Conservation (phyloP, 1,139 yeast genomes). For the Arxiozyma slooffiae region DNA sequence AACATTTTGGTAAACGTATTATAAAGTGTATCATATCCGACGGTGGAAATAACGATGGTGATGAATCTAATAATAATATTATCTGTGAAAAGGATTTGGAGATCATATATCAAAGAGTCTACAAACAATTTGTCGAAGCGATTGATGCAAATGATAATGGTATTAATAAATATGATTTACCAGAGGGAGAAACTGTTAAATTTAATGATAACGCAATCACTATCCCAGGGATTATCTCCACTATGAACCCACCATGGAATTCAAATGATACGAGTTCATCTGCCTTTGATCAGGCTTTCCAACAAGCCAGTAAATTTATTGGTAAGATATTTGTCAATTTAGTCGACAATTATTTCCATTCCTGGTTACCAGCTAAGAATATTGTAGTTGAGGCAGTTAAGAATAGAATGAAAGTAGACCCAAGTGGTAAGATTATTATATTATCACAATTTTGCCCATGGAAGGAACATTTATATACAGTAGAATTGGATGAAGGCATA, state of each 20-base stretch:
- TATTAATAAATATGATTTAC: conserved; percentile 56
- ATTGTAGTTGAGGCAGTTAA: conserved; percentile 64
- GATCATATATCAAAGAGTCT: conserved; percentile 60
- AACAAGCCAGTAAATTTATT: conserved; percentile 68
- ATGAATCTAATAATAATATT: conserved; percentile 30
- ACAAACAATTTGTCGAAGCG: conserved; percentile 79
- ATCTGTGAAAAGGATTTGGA: conserved; percentile 40
- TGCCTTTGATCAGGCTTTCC: conserved; percentile 57
- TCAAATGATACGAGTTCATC: conserved; percentile 47
- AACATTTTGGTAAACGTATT: conserved; percentile 83
- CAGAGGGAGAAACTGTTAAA: conserved; percentile 36
- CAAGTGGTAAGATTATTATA: conserved; percentile 62
- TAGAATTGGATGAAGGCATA: conserved; percentile 52
- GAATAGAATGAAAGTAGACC: conserved; percentile 43
- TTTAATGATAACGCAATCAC: conserved; percentile 54
- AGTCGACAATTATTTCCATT: conserved; percentile 62
- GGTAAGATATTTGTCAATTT: conserved; percentile 66
- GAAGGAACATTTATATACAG: conserved; percentile 80
- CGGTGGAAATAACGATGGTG: conserved; percentile 30
- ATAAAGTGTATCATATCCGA: conserved; percentile 37
- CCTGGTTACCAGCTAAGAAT: conserved; percentile 87
- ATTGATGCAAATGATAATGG: conserved; percentile 97
- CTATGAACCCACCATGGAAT: conserved; percentile 82
- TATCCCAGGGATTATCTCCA: conserved; percentile 68
- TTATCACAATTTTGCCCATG: conserved; percentile 77